Evolutionary conservation across 345 rosid species (phyloP), one percentile per base, ranked within the genome.

Genomic region (Mallotus nudiflorus): DNA sequence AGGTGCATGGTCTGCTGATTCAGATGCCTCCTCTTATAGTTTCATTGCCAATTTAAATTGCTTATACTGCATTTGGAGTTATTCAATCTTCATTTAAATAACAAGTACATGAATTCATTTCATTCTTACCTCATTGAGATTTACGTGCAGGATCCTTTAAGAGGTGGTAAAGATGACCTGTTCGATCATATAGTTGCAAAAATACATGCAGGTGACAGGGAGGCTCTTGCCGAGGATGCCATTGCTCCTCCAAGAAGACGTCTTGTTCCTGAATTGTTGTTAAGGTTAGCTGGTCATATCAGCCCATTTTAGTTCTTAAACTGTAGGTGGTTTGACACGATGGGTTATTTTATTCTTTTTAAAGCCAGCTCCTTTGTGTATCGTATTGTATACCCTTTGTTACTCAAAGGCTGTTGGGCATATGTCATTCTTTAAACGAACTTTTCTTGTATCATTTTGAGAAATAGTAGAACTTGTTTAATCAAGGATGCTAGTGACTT

Each of bases 81-180:
- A 10, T 50, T 66, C 59, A 52, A 51, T 28, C 48, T 31, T 27
- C 40, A n/a, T n/a, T n/a, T n/a, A n/a, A n/a, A n/a, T n/a, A n/a
- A n/a, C n/a, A n/a, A n/a, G n/a, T n/a, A n/a, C n/a, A n/a, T n/a
- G n/a, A n/a, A n/a, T n/a, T 13, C 12, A 24, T 5, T 14, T 13
- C 12, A 33, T 6, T 14, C 28, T 11, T 53, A 27, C 45, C 4
- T 40, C 44, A 54, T 14, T 5, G 7, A 22, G 52, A 35, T 45
- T 9, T 35, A 28, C 25, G 10, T 66, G 44, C 81, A 77, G 81
- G 81, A 77, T 72, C 81, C 81, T 35, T 49, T 77, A 10, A 77
- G 81, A 68, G 81, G 81, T 6, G 81, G 81, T 31, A 57, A 62
- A 64, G 81, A 77, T 29, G 81, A 62, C 25, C 33, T 77, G 53